These are phyloP conservation scores for Gossypium trilobum DNA, from an alignment of 441 rosid species.

Conservation along the genomic window DNA sequence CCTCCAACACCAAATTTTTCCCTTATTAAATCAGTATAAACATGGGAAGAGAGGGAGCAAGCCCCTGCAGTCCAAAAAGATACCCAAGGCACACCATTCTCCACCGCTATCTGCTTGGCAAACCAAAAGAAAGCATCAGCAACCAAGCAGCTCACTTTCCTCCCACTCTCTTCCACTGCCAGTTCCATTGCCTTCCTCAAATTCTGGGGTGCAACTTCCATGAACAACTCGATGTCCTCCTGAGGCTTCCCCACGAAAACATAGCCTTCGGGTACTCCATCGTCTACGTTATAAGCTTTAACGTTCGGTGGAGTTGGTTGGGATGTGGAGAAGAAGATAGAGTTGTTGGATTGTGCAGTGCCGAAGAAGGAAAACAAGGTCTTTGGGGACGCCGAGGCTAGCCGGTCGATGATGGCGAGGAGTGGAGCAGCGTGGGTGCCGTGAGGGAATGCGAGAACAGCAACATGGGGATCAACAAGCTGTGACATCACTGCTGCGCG, in stretches of 20 bases:
- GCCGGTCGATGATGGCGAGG: slow-evolving; percentile 29
- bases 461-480: slow-evolving; percentile 23
- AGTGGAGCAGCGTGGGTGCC: slow-evolving; percentile 38
- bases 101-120: slow-evolving; percentile 31
- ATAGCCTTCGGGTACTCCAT: slow-evolving; percentile 40
- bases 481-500: background rate
- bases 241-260: slow-evolving; percentile 32
- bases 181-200: slow-evolving; percentile 30
- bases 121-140: slow-evolving; percentile 50
- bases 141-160: slow-evolving; percentile 37
- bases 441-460: slow-evolving; percentile 46
- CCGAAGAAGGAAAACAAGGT: slow-evolving; percentile 42
- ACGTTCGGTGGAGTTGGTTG: slow-evolving; percentile 15
- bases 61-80: slow-evolving; percentile 38
- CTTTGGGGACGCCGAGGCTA: slow-evolving; percentile 32
- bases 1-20: slow-evolving; percentile 16
- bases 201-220: slow-evolving; percentile 33
- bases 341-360: slow-evolving; percentile 26
- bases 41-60: slow-evolving; percentile 32
- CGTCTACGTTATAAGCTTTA: slow-evolving; percentile 27
- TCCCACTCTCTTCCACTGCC: slow-evolving; percentile 39
- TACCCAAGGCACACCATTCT: slow-evolving; percentile 35
- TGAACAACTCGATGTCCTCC: slow-evolving; percentile 50
- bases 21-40: slow-evolving; percentile 28
- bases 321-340: slow-evolving; percentile 21